Evolutionary conservation across 495 filamentous ascomycete species (phyloP).

Genomic region (Penicillium longicatenatum): DNA sequence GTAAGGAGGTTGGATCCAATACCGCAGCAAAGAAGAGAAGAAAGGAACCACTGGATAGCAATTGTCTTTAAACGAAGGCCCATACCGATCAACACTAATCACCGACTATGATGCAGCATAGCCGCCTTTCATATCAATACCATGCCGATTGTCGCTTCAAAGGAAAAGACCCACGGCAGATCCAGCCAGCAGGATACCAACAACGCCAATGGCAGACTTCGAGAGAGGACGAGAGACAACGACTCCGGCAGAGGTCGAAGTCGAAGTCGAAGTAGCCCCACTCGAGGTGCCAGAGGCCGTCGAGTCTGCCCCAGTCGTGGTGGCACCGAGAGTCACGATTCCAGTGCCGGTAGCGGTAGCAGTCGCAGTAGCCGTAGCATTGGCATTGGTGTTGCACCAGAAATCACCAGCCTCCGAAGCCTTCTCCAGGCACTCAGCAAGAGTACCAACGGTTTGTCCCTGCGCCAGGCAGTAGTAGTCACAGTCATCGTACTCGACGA

Average conservation of each 20-base stretch:
- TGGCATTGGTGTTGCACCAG: slow-evolving; percentile 42
- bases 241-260: slow-evolving; percentile 14
- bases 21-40: background rate
- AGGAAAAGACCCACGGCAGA: slow-evolving; percentile 11
- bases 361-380: slow-evolving; percentile 30
- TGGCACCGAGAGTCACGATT: slow-evolving; percentile 20
- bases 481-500: slow-evolving; percentile 46
- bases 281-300: slow-evolving; percentile 19
- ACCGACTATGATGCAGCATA: background rate
- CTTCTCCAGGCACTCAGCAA: slow-evolving; percentile 40
- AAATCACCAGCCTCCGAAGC: slow-evolving; percentile 31
- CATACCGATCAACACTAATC: background rate
- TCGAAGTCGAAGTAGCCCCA: slow-evolving; percentile 16
- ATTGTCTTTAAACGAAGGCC: background rate
- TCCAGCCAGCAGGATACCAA: slow-evolving; percentile 15
- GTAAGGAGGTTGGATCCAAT: background rate
- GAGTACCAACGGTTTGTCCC: slow-evolving; percentile 35
- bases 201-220: slow-evolving; percentile 16
- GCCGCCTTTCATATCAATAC: background rate
- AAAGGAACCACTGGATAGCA: background rate
- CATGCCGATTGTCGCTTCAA: background rate
- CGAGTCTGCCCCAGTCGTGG: slow-evolving; percentile 11
- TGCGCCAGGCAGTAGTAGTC: slow-evolving; percentile 46
- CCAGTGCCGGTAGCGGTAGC: slow-evolving; percentile 35
- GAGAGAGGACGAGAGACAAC: slow-evolving; percentile 12